phyloP scores from a whole-genome alignment of 169 alveolate species.

The Toxoplasma gondii region DNA sequence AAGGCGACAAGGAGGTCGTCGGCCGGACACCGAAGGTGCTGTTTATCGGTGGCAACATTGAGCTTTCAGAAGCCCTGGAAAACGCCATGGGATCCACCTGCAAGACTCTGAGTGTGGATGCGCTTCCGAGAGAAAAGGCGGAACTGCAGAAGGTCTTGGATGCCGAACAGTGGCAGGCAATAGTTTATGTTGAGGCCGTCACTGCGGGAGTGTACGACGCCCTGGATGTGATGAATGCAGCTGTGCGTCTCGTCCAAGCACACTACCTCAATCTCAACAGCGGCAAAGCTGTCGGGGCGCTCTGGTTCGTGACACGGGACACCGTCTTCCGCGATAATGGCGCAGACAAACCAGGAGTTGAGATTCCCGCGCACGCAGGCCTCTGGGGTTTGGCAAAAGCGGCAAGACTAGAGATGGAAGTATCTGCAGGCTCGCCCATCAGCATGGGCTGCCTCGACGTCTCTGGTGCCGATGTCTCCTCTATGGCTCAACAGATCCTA shows the following conservation, averaged over 20 bases:
- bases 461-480: conserved; percentile 51
- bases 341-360: conserved; percentile 43
- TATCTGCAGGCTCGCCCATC: conserved; percentile 52
- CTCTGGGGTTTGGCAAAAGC: conserved; percentile 84
- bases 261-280: conserved; percentile 48
- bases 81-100: conserved; percentile 47
- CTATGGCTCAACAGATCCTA: conserved; percentile 52
- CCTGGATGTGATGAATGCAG: conserved; percentile 59
- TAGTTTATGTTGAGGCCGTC: conserved; percentile 64
- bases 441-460: conserved; percentile 68
- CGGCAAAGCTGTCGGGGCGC: conserved; percentile 52
- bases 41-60: conserved; percentile 65
- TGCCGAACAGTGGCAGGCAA: conserved; percentile 55
- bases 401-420: conserved; percentile 72
- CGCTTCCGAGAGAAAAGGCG: conserved; percentile 47
- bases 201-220: conserved; percentile 68
- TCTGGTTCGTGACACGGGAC: conserved; percentile 69
- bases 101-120: conserved; percentile 58
- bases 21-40: conserved; percentile 44
- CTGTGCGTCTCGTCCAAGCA: conserved; percentile 63
- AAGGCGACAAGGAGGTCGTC: conserved; percentile 4
- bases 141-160: conserved; percentile 57
- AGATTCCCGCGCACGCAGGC: conserved; percentile 76
- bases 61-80: conserved; percentile 61
- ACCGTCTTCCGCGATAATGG: conserved; percentile 26